These are phyloP conservation scores for Chlamydomonas sp. DNA, from an alignment of 139 green algal genomes.

Conservation along the genomic window DNA sequence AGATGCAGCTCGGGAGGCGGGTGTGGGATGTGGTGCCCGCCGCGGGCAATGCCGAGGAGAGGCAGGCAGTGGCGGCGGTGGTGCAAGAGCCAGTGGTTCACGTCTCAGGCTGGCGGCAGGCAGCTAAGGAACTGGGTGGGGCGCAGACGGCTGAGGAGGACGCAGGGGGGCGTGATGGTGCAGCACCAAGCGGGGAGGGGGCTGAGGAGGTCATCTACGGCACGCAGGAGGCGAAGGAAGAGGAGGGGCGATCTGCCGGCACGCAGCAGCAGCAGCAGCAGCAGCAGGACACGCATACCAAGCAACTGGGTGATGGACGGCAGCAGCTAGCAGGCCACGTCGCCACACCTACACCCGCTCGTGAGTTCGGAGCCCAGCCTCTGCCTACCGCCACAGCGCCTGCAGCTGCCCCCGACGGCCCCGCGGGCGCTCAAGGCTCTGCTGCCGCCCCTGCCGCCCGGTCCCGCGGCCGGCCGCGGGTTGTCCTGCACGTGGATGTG, in stretches of 20 bases:
- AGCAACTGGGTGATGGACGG: background rate
- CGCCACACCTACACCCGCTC: background rate
- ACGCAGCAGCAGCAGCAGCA: background rate
- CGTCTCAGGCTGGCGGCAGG: no score
- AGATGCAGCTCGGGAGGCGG: no score
- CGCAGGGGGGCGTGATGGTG: background rate
- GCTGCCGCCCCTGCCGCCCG: no score
- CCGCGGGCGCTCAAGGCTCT: background rate
- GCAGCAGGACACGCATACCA: background rate
- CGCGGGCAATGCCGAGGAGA: no score
- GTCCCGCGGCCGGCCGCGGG: background rate
- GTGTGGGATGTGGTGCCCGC: no score
- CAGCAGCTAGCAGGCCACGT: background rate
- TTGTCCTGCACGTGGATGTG: conserved; percentile 52
- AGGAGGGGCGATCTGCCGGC: background rate
- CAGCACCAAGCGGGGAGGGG: background rate
- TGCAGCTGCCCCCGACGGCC: background rate
- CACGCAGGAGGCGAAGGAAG: background rate
- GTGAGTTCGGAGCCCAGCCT: background rate
- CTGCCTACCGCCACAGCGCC: background rate
- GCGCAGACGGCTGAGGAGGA: background rate
- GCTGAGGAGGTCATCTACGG: background rate
- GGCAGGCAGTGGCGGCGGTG: no score
- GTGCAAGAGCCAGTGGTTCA: no score
- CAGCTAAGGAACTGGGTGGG: no score